These are phyloP conservation scores for Paramecium sonneborni DNA, from an alignment of 73 alveolate genomes.

Conservation along the genomic window DNA sequence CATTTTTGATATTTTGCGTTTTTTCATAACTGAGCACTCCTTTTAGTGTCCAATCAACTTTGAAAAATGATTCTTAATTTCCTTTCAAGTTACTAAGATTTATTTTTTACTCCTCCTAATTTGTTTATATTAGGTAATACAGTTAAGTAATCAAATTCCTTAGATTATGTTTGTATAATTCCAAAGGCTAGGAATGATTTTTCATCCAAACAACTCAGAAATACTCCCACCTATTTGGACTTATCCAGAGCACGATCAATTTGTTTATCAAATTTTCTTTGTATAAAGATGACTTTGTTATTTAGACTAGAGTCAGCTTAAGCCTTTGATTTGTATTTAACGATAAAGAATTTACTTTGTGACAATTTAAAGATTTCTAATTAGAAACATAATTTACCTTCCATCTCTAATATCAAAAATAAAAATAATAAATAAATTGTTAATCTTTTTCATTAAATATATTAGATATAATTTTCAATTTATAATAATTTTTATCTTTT, in stretches of 20 bases:
- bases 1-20: not conserved
- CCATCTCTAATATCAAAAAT: not conserved
- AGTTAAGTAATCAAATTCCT: not conserved
- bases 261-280: not conserved
- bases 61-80: not conserved
- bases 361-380: not conserved
- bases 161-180: not conserved
- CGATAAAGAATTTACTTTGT: not conserved
- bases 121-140: not conserved
- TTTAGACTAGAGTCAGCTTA: not conserved
- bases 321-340: not conserved
- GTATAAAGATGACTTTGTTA: not conserved
- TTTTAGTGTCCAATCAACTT: slow-evolving; percentile 1
- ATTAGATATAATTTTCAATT: not conserved
- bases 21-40: not conserved
- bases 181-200: slow-evolving; percentile 5
- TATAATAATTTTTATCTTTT: not conserved
- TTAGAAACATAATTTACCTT: not conserved
- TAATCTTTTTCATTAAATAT: not conserved
- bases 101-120: not conserved
- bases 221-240: not conserved
- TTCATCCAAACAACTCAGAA: slow-evolving; percentile 6
- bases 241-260: not conserved
- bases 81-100: not conserved
- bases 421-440: not conserved